phyloP scores from a whole-genome alignment of 1,284 basidiomycete species.

The Ganoderma leucocontextum region DNA sequence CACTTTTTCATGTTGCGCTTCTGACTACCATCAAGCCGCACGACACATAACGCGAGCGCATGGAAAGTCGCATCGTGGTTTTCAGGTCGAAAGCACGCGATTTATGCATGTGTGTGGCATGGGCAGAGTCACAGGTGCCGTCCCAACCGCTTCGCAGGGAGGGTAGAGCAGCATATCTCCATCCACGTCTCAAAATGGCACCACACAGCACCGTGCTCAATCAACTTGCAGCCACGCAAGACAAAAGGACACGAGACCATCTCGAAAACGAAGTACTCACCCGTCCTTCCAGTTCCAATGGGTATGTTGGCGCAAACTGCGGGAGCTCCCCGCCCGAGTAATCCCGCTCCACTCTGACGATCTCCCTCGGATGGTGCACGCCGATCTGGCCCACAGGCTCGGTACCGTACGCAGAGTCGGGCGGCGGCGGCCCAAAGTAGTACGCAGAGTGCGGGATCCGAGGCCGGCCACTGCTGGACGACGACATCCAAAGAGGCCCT shows the following conservation, averaged over 20 bases:
- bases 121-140: neutral
- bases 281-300: slow-evolving; percentile 83
- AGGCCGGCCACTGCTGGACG: slow-evolving; percentile 46
- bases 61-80: neutral
- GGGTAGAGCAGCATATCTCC: neutral
- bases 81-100: neutral
- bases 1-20: neutral
- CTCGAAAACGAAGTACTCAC: slow-evolving; percentile 53
- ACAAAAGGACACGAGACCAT: neutral
- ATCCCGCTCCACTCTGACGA: slow-evolving; percentile 84
- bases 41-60: neutral
- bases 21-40: neutral
- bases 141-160: neutral
- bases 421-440: slow-evolving; percentile 81
- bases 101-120: neutral
- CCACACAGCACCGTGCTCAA: neutral
- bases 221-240: too few relatives aligned
- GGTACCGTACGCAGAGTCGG: slow-evolving; percentile 78
- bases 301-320: slow-evolving; percentile 84
- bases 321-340: slow-evolving; percentile 82
- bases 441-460: slow-evolving; percentile 80
- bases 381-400: slow-evolving; percentile 82
- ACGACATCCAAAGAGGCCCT: neutral
- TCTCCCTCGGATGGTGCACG: slow-evolving; percentile 84
- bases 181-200: neutral